These are phyloP conservation scores for Penicillium sclerotigenum DNA, from an alignment of 2,329 filamentous ascomycete species.

Conservation along the genomic window DNA sequence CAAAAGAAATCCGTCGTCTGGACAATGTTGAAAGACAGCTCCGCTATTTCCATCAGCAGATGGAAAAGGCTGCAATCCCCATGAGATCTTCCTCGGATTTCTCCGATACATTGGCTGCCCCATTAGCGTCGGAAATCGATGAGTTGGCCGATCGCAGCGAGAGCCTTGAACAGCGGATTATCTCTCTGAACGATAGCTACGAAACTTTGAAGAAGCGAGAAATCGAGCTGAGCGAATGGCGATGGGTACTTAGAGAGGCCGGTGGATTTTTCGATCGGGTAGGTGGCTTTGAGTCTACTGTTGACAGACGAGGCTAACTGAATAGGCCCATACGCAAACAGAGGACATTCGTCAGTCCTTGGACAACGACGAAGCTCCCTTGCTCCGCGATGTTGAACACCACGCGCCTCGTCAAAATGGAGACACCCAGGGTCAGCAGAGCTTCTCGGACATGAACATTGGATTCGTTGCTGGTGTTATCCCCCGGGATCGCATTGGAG, in stretches of 20 bases:
- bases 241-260: constrained; percentile 94
- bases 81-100: constrained; percentile 92
- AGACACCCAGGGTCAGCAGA: constrained; percentile 66
- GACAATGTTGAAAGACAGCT: constrained; percentile 98
- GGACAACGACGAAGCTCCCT: constrained; percentile 82
- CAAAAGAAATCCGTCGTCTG: constrained; percentile 91
- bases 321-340: constrained; percentile 80
- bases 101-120: constrained; percentile 77
- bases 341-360: constrained; percentile 92
- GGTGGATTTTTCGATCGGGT: constrained; percentile 92
- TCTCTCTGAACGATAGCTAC: constrained; percentile 94
- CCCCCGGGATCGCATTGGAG: constrained; percentile 82
- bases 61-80: constrained; percentile 85
- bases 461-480: constrained; percentile 98
- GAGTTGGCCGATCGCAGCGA: constrained; percentile 90
- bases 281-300: constrained; percentile 9
- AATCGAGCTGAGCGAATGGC: constrained; percentile 95
- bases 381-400: constrained; percentile 90
- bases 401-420: constrained; percentile 62
- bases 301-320: neutral
- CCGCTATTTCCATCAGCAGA: constrained; percentile 91
- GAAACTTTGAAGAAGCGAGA: constrained; percentile 97
- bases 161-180: constrained; percentile 84
- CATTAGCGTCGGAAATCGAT: constrained; percentile 92
- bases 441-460: constrained; percentile 97